A percentile compares a stretch with the other conserved stretches of the same genome.
Evolutionary conservation across 495 filamentous ascomycete species (phyloP).

Genomic region (Hypoxylon rickii): DNA sequence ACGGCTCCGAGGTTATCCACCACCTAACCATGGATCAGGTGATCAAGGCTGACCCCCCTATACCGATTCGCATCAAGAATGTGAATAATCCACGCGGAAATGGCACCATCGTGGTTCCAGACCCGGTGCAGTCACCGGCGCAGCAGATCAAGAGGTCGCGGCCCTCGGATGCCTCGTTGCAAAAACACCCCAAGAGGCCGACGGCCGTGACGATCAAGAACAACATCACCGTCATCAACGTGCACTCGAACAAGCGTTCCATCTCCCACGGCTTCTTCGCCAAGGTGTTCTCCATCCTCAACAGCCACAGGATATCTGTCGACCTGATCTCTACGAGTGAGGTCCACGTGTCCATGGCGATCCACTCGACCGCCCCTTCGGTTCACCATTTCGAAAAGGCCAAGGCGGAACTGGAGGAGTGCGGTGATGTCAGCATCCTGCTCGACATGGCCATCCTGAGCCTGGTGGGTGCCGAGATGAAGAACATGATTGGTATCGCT

Average conservation of each 20-base stretch:
- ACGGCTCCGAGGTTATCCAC: slow-evolving; percentile 94
- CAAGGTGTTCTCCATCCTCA: slow-evolving; percentile 83
- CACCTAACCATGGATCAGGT: slow-evolving; percentile 99
- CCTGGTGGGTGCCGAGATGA: slow-evolving; percentile 91
- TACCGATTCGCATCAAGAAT: slow-evolving; percentile 97
- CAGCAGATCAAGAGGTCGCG: slow-evolving; percentile 51
- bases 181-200: slow-evolving; percentile 67
- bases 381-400: slow-evolving; percentile 67
- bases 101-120: slow-evolving; percentile 82
- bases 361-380: slow-evolving; percentile 77
- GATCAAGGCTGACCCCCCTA: slow-evolving; percentile 78
- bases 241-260: slow-evolving; percentile 86
- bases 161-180: slow-evolving; percentile 47
- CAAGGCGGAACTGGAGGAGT: slow-evolving; percentile 69
- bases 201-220: slow-evolving; percentile 97
- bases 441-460: slow-evolving; percentile 89
- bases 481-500: slow-evolving; percentile 88
- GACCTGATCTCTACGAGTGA: slow-evolving; percentile 94
- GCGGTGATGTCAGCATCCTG: slow-evolving; percentile 83
- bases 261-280: slow-evolving; percentile 91
- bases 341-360: slow-evolving; percentile 93
- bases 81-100: slow-evolving; percentile 89
- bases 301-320: slow-evolving; percentile 77
- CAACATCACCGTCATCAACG: slow-evolving; percentile 88
- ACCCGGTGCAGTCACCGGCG: slow-evolving; percentile 49